Percentiles rank a stretch among this genome's conserved stretches.
Evolutionary conservation across 805 yeast genomes (phyloP).

Genomic region (Lachancea mirantina): DNA sequence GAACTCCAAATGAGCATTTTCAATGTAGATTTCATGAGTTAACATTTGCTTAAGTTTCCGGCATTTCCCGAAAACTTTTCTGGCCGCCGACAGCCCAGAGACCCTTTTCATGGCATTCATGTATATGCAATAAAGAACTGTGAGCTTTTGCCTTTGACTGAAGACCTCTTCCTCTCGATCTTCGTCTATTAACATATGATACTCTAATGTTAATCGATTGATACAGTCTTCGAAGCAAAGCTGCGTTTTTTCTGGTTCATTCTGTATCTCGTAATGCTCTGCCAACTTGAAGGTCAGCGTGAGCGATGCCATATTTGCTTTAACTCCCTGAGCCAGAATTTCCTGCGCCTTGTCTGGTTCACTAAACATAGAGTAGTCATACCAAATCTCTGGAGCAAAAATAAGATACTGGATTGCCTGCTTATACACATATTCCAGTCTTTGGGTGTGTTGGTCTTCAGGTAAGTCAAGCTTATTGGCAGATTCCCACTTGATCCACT

Average conservation of each 20-base stretch:
- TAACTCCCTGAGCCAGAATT: conserved; percentile 46
- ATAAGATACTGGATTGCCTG: conserved; percentile 45
- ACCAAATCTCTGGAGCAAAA: conserved; percentile 33
- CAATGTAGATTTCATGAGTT: conserved; percentile 72
- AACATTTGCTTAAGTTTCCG: conserved; percentile 49
- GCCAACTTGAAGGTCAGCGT: conserved; percentile 60
- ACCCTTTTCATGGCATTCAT: conserved; percentile 67
- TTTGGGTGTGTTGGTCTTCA: conserved; percentile 41
- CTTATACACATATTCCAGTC: conserved; percentile 66
- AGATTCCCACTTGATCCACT: conserved; percentile 77
- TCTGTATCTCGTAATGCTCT: conserved; percentile 59
- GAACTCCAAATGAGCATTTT: conserved; percentile 76
- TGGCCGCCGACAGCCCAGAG: conserved; percentile 63
- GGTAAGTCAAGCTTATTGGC: conserved; percentile 58
- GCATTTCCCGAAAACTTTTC: conserved; percentile 62
- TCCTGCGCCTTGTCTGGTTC: conserved; percentile 16
- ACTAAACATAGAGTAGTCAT: conserved; percentile 32
- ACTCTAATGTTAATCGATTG: conserved; percentile 36
- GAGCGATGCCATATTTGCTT: conserved; percentile 63
- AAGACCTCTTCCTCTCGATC: conserved; percentile 13
- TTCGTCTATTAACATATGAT: conserved; percentile 22
- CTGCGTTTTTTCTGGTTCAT: conserved; percentile 44
- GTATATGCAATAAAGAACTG: conserved; percentile 59
- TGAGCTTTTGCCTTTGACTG: conserved; percentile 32
- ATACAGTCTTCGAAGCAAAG: conserved; percentile 46